Percentiles rank a stretch among this genome's conserved stretches.
These are phyloP conservation scores for Gorgonomyces haynaldii DNA, from an alignment of 192 early-diverging fungal genomes.

Conservation along the genomic window DNA sequence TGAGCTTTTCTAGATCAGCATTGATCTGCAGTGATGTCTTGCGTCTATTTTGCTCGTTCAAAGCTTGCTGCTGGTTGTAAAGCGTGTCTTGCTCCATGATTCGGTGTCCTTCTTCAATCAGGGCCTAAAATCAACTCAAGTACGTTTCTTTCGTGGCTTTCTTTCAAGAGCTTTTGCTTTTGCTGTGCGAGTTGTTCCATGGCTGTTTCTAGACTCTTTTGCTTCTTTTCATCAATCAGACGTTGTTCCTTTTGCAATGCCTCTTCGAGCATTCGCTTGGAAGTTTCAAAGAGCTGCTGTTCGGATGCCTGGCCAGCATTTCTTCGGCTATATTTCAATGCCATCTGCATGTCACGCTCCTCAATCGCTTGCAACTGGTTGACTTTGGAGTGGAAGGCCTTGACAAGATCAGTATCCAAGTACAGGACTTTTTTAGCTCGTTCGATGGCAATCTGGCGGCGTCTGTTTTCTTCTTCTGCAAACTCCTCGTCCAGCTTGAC, in stretches of 20 bases:
- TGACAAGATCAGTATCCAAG: conserved; percentile 26
- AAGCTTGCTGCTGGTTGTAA: background rate
- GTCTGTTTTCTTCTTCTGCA: conserved; percentile 15
- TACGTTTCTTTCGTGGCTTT: background rate
- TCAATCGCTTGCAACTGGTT: conserved; percentile 20
- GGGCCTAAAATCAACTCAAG: background rate
- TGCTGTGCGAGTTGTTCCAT: background rate
- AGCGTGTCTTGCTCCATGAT: background rate
- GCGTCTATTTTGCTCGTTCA: background rate
- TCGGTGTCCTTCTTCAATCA: background rate
- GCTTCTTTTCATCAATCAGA: background rate
- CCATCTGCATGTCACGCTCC: conserved; percentile 29
- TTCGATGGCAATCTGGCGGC: conserved; percentile 21
- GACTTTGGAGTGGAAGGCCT: conserved; percentile 28
- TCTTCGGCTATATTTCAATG: conserved; percentile 13
- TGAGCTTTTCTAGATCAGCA: background rate
- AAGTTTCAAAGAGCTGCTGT: no score
- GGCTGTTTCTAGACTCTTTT: background rate
- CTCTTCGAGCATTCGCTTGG: background rate
- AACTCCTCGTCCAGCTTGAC: conserved; percentile 15
- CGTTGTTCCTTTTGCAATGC: background rate
- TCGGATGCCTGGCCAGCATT: background rate
- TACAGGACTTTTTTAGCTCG: conserved; percentile 32
- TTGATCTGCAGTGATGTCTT: background rate
- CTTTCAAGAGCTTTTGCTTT: background rate